Percentiles rank a stretch among this genome's conserved stretches.
Conservation (phyloP, 306 rosid species). For the Inga oerstediana region DNA sequence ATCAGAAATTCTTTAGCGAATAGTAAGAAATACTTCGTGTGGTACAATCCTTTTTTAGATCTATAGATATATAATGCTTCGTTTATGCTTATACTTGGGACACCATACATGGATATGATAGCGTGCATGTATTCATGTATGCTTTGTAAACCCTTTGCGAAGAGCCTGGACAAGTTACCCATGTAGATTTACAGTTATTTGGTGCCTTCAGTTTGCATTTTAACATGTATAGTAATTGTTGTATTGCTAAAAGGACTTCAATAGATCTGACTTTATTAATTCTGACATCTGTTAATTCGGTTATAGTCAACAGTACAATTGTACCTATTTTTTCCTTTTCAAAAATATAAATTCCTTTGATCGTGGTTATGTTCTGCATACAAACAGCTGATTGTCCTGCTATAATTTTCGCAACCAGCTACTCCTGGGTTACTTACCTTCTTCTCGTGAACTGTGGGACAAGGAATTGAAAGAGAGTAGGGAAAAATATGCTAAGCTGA, state of each 20-base stretch:
- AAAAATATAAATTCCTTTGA: slow-evolving; percentile 19
- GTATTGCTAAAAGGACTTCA: background rate
- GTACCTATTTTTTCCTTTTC: slow-evolving; percentile 10
- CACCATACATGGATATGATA: background rate
- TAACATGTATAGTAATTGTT: background rate
- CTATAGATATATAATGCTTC: background rate
- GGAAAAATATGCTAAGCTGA: slow-evolving; percentile 60
- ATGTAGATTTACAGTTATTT: background rate
- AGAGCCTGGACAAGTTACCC: background rate
- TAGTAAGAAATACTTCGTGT: background rate
- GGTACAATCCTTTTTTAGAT: background rate
- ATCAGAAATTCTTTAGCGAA: background rate
- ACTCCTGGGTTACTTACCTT: slow-evolving; percentile 74
- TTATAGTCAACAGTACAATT: background rate
- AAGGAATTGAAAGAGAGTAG: slow-evolving; percentile 58
- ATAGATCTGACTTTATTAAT: background rate
- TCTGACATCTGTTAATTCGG: background rate
- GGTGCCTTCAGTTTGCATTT: slow-evolving; percentile 1
- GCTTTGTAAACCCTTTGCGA: background rate
- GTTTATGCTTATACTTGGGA: background rate
- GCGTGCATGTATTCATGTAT: background rate
- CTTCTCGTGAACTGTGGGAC: slow-evolving; percentile 71
- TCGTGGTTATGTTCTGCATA: slow-evolving; percentile 28
- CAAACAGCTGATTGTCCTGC: slow-evolving; percentile 43
- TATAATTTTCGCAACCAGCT: slow-evolving; percentile 58